Percentiles rank a stretch among this genome's conserved stretches.
phyloP scores from a whole-genome alignment of 306 rosid species.

The Acacia confusa region DNA sequence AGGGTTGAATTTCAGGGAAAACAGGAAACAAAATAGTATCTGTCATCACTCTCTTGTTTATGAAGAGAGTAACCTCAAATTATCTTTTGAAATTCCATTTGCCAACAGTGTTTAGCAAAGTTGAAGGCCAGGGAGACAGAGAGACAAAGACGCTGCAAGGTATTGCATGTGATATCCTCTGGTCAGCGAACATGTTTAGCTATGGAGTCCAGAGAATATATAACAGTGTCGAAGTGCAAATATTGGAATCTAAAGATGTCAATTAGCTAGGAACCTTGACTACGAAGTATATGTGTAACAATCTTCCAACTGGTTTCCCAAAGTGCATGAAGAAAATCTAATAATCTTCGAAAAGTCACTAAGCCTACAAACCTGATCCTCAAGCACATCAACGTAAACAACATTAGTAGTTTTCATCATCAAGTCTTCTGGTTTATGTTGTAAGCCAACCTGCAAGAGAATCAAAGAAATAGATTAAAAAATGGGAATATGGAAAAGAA shows the following conservation, averaged over 20 bases:
- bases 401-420: constrained; percentile 61
- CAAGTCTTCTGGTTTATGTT: constrained; percentile 57
- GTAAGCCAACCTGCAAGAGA: constrained; percentile 78
- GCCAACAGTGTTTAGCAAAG: background rate
- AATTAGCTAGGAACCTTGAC: constrained; percentile 4
- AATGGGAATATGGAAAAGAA: background rate
- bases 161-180: background rate
- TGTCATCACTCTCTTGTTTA: background rate
- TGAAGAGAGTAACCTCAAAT: background rate
- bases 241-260: constrained; percentile 16
- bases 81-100: background rate
- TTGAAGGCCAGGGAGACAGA: background rate
- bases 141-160: background rate
- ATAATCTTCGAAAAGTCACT: constrained; percentile 17
- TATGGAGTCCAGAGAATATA: constrained; percentile 1
- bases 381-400: constrained; percentile 54
- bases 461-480: constrained; percentile 26
- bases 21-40: background rate
- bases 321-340: background rate
- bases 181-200: background rate
- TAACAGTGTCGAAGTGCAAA: background rate
- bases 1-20: background rate
- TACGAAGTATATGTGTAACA: background rate
- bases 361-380: constrained; percentile 68
- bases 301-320: constrained; percentile 5